These are phyloP conservation scores for Pichia sp. DNA, from an alignment of 1,139 yeast genomes.

Conservation along the genomic window DNA sequence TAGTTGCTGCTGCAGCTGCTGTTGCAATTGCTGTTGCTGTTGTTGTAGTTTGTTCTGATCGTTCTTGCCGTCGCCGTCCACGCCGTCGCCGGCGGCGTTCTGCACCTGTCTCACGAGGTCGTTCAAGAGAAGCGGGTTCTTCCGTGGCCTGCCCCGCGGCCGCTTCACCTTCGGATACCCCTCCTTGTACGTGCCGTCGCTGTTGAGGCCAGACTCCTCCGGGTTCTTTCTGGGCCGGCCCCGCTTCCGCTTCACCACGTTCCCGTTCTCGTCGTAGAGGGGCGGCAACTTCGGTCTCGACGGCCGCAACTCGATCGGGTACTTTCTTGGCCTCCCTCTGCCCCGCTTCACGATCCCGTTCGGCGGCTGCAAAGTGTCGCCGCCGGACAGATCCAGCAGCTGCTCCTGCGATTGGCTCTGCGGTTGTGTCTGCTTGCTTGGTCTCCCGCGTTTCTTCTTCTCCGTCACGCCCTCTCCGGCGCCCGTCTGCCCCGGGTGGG, in stretches of 20 bases:
- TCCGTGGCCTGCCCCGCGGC: constrained; percentile 16
- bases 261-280: constrained; percentile 13
- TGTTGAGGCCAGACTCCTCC: not conserved
- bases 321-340: constrained; percentile 17
- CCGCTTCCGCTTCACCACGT: constrained; percentile 13
- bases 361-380: not conserved
- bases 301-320: constrained; percentile 15
- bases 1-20: not conserved
- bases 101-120: not conserved
- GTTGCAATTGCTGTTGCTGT: not conserved
- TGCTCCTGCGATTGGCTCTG: not conserved
- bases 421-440: constrained; percentile 3
- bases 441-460: constrained; percentile 10
- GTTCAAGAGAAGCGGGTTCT: constrained; percentile 2
- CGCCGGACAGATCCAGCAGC: not conserved
- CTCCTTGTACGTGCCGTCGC: not conserved
- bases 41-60: too few relatives aligned
- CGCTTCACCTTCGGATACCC: constrained; percentile 7
- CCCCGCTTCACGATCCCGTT: constrained; percentile 9
- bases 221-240: constrained; percentile 18
- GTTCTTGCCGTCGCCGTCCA: too few relatives aligned
- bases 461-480: not conserved
- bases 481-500: not conserved
- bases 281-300: constrained; percentile 18
- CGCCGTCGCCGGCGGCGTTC: not conserved